Base-by-base conservation (phyloP, 2,329 filamentous ascomycete species). In the Fusarium cyanostomum region DNA sequence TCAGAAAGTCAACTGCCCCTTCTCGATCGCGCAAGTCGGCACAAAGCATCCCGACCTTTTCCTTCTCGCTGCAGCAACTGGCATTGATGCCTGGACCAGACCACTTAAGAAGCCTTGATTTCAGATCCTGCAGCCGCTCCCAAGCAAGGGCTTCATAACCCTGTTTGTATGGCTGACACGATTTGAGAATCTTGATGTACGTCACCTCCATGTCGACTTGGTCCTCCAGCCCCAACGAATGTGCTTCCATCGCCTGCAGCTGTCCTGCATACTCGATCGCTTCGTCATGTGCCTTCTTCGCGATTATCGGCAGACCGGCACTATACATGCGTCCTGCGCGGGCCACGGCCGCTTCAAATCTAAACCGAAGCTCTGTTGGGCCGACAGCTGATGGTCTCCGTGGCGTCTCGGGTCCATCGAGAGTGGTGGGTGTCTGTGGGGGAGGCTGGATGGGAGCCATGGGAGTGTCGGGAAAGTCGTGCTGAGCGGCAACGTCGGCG, bases 281-380 rank as follows among this genome's bases (percentile, higher is more conserved):
- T 18, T 60, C 50, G 2, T 54, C 57, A 7, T 60, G 33, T 15
- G 57, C 55, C 13, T 48, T 60, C 16, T 60, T 60, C 1, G 57
- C 57, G 9, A 59, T 33, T 5, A 38, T 44, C 4, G 57, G 42
- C 10, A 54, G 16, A 6, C 34, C 50, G 1, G 41, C 55, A 9
- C 38, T 24, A 5, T 38, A 27, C 55, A 59, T 48, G 7, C 48
- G 55, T 12, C 42, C 42, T 8, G 57, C 27, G 2, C 48, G 48
- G 11, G 48, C 37, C 4, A 53, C 7, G 8, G 57, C 57, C 5
- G 35, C 37, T 28, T 54, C 42, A 7, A 59, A 59, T 3, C 55
- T 45, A 4, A 43, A 44, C 26, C 16, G 33, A 3, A 59, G 13
- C 18, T 60, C 57, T 16, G 12, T 34, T 1, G 31, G 11, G 13